Base-by-base conservation (phyloP, 202 grass and related monocot species). In the Digitaria exilis region DNA sequence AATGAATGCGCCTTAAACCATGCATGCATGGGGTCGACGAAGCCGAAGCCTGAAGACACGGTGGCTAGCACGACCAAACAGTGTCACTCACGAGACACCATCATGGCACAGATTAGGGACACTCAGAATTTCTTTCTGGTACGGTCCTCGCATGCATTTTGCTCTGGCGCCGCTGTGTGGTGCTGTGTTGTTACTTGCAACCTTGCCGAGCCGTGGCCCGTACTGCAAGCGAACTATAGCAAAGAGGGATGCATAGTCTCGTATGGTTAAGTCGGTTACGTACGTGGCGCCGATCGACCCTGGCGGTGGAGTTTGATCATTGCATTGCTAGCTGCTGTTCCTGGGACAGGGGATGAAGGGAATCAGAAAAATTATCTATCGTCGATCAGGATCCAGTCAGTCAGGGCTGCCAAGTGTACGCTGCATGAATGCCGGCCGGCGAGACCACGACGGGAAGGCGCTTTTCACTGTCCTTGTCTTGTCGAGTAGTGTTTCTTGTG, bases 81-180 rank as follows among this genome's bases (percentile, higher is more conserved):
- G 51, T 82, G 78, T 58, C 69, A 52, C 60, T 48, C 60, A 55
- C 13, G 34, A 70, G 60, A 50, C 87, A 85, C 26, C 82, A 82
- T 82, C 82, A 85, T 89, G 44, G 10, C 52, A 10, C 19, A 5
- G 34, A 63, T 22, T 55, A 55, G 7, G n/a, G 32, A 3, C 17
- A 29, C 13, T 51, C 76, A 52, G 43, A 79, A 52, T 19, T 42
- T 28, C 21, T 44, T 26, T 56, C 73, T 67, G 42, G n/a, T n/a
- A n/a, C n/a, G n/a, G 25, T 49, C 56, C 39, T 42, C 12, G 51
- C 55, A n/a, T n/a, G n/a, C n/a, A 21, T 44, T 37, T 9, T 43
- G 35, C 21, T 68, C 67, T 60, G 37, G 54, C 22, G 13, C 73
- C 25, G n/a, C 10, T 44, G 15, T 9, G 52, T 9, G n/a, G 39